phyloP scores from a whole-genome alignment of 495 filamentous ascomycete species.

The Xylaria nigripes region DNA sequence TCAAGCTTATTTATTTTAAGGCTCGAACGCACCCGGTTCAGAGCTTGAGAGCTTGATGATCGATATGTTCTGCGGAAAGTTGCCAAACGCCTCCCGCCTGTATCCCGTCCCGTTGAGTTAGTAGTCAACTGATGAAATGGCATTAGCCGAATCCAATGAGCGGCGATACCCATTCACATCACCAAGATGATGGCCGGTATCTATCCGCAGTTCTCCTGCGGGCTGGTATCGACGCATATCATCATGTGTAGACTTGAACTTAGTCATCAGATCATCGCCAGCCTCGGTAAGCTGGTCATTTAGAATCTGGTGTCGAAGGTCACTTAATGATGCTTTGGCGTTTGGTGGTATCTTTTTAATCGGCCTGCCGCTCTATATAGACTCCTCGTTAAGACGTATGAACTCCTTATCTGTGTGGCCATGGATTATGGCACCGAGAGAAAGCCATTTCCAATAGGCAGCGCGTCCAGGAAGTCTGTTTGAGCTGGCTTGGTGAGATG shows the following conservation, averaged over 20 bases:
- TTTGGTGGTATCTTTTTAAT: conserved; percentile 33
- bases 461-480: conserved; percentile 14
- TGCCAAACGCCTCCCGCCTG: background rate
- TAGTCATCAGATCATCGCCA: conserved; percentile 28
- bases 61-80: background rate
- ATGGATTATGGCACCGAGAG: conserved; percentile 43
- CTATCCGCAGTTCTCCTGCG: conserved; percentile 35
- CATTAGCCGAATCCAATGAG: background rate
- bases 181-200: conserved; percentile 29
- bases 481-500: conserved; percentile 6
- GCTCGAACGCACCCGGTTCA: conserved; percentile 21
- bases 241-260: conserved; percentile 38
- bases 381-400: conserved; percentile 44
- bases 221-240: conserved; percentile 43
- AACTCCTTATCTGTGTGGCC: conserved; percentile 40
- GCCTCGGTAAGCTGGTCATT: conserved; percentile 34
- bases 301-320: conserved; percentile 34
- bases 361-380: conserved; percentile 42
- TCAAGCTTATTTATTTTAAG: conserved; percentile 34
- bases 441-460: conserved; percentile 41
- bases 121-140: background rate
- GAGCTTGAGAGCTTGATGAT: background rate
- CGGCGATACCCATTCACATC: background rate
- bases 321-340: conserved; percentile 28
- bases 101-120: background rate